phyloP scores from a whole-genome alignment of 73 alveolate genomes.

The Symbiodinium pilosum region DNA sequence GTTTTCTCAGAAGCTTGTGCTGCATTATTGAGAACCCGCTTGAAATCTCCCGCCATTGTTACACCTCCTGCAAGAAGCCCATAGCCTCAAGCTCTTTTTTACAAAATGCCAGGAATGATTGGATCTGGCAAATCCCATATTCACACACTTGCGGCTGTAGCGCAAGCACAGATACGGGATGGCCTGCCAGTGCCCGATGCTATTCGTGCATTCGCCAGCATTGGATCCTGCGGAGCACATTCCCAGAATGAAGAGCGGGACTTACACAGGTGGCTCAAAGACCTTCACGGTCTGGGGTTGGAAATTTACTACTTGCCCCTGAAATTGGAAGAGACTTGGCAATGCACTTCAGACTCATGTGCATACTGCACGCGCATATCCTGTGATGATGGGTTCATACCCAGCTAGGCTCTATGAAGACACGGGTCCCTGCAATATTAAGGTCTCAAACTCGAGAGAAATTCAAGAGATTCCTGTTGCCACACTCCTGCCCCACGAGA shows the following conservation, averaged over 20 bases:
- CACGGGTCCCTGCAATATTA: no score
- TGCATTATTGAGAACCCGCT: no score
- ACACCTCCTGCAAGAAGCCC: no score
- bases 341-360: not conserved
- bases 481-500: slow-evolving; percentile 23
- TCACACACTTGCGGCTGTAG: not conserved
- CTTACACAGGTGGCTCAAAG: slow-evolving; percentile 19
- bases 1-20: slow-evolving; percentile 33
- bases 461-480: not conserved
- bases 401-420: not conserved
- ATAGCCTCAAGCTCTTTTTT: no score
- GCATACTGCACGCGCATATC: slow-evolving; percentile 35
- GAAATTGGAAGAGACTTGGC: not conserved
- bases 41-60: no score
- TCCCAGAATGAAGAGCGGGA: slow-evolving; percentile 13
- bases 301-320: not conserved
- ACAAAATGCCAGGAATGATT: slow-evolving; percentile 7
- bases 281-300: not conserved
- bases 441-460: not conserved
- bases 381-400: not conserved
- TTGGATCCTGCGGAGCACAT: not conserved
- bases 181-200: not conserved
- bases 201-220: not conserved
- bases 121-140: slow-evolving; percentile 36
- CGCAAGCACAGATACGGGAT: slow-evolving; percentile 23